Evolutionary conservation across 2,329 filamentous ascomycete species (phyloP), one percentile per base, ranked within the genome.

Genomic region (Dryadomyces sulphureus): DNA sequence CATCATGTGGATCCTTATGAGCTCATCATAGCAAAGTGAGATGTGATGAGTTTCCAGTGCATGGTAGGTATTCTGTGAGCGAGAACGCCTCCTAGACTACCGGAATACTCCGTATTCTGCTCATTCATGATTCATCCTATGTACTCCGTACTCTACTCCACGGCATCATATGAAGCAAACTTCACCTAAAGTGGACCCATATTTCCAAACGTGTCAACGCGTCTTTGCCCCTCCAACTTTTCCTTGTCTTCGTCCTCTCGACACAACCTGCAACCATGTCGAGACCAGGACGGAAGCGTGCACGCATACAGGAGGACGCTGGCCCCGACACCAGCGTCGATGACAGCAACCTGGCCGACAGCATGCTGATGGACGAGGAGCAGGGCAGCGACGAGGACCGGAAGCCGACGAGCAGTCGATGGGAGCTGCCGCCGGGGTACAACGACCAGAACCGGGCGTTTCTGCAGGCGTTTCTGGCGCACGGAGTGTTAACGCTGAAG

Each of bases 381-480:
- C 40, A 38, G 8, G 34, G 27, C 7, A 35, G 39, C 14, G 42
- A 27, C 25, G 34, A 21, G 11, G 45, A 38, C 12, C n/a, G 34
- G 38, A 17, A 36, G 39, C 19, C 24, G 22, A 8, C 45, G 34
- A 16, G 19, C 12, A 20, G 21, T 8, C n/a, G 25, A 6, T 50
- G 48, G 48, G 27, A 25, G 9, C 46, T 64, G 11, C 57, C 56
- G 3, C 51, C 52, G 1, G 60, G 62, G 20, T 76, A 73, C 56
- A 59, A 61, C 47, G 69, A 93, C 59, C 72, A 72, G 50, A 84
- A 95, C 60, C 81, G 87, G 48, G 89, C 90, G 8, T 94, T 98
- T 58, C 70, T 96, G 1, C 92, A 98, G 63, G 84, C 85, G 42
- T 79, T 98, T 54, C 72, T 95, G 61, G 78, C 84, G 3, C 79